Conservation (phyloP, 306 rosid species). For the Citrullus amarus region DNA sequence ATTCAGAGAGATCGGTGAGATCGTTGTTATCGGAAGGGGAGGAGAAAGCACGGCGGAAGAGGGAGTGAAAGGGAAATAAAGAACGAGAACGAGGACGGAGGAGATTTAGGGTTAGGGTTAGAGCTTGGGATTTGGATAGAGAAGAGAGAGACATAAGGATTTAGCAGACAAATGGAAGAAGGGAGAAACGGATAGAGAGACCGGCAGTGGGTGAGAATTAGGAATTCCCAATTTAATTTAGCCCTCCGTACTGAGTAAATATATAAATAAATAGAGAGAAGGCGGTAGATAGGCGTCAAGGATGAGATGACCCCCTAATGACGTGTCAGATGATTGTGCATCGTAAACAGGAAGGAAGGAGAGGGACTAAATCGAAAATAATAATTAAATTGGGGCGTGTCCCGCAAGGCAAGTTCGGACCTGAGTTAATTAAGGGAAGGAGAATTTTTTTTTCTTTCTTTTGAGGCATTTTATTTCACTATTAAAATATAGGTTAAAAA, state of each 20-base stretch:
- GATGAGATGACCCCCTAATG: neutral
- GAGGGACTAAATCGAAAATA: neutral
- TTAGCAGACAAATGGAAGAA: neutral
- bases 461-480: too few relatives aligned
- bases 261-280: too few relatives aligned
- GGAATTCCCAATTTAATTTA: too few relatives aligned
- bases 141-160: slow-evolving; percentile 19
- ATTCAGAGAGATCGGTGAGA: slow-evolving; percentile 15
- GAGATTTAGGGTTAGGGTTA: slow-evolving; percentile 10
- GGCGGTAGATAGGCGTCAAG: too few relatives aligned
- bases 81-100: slow-evolving; percentile 5
- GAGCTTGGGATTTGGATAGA: slow-evolving; percentile 3
- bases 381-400: too few relatives aligned
- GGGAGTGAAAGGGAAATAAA: slow-evolving; percentile 16
- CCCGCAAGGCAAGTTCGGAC: neutral
- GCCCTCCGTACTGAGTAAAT: neutral
- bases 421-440: neutral
- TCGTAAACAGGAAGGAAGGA: neutral
- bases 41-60: slow-evolving; percentile 35
- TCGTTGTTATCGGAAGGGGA: slow-evolving; percentile 14
- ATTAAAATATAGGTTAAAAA: too few relatives aligned
- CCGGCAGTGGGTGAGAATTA: too few relatives aligned
- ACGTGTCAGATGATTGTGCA: neutral
- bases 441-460: too few relatives aligned
- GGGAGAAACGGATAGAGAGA: neutral